Evolutionary conservation across 352 stramenopile genomes (phyloP).

Genomic region (Thraustochytrium aureum): DNA sequence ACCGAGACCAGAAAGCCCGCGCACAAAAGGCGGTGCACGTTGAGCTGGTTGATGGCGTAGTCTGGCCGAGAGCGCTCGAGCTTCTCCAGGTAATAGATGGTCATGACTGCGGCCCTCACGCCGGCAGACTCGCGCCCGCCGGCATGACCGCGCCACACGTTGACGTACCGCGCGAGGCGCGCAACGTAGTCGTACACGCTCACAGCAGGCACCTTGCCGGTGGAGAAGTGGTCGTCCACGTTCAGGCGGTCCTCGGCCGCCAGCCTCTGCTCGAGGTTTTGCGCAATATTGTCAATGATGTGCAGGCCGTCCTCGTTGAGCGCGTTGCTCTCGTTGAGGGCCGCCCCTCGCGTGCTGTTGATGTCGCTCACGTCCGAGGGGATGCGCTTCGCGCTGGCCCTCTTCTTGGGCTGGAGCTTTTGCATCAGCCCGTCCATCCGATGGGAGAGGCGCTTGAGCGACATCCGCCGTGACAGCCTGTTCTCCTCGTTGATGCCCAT

Average conservation of each 20-base stretch:
- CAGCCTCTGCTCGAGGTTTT: slow-evolving; percentile 19
- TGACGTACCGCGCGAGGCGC: slow-evolving; percentile 26
- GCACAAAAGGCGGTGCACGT: slow-evolving; percentile 38
- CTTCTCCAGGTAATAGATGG: slow-evolving; percentile 22
- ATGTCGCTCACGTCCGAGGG: slow-evolving; percentile 36
- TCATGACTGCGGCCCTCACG: slow-evolving; percentile 41
- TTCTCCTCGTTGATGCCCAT: background rate
- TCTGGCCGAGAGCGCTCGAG: slow-evolving; percentile 23
- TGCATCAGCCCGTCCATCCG: background rate
- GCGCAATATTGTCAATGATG: slow-evolving; percentile 36
- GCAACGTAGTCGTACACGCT: slow-evolving; percentile 45
- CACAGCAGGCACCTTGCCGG: slow-evolving; percentile 23
- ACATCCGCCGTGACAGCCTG: background rate
- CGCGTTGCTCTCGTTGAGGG: slow-evolving; percentile 29
- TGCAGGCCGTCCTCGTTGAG: slow-evolving; percentile 48
- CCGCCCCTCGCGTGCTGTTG: slow-evolving; percentile 21
- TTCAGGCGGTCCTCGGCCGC: slow-evolving; percentile 12
- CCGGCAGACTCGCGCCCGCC: slow-evolving; percentile 40
- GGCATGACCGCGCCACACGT: slow-evolving; percentile 40
- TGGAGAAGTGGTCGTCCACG: slow-evolving; percentile 29
- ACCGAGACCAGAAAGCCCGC: slow-evolving; percentile 34
- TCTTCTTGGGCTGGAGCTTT: background rate
- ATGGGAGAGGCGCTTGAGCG: background rate
- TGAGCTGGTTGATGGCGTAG: slow-evolving; percentile 25
- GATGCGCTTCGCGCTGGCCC: background rate